Evolutionary conservation across 2,329 filamentous ascomycete species (phyloP), one percentile per base, ranked within the genome.

Genomic region (Neonectria faginata): DNA sequence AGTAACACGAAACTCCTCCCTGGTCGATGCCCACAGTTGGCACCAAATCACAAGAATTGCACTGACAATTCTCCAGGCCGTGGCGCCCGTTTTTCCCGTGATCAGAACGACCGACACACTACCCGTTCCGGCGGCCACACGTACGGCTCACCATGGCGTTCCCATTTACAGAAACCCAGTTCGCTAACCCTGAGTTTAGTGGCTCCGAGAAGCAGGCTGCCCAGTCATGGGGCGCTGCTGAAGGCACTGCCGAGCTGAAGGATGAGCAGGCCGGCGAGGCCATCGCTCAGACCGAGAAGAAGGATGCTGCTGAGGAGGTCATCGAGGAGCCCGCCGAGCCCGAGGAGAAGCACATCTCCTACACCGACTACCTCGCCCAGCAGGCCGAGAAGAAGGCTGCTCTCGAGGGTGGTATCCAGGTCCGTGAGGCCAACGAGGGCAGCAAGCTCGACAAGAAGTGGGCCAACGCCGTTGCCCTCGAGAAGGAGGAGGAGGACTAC

Each of bases 391-490:
- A 94, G 88, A 94, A 93, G 85, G 83, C 88, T 70, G 87, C 88
- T 71, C 88, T 95, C 70, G 88, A 87, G 74, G 81, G 83, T 73
- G 74, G 71, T 58, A 86, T 90, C 75, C 88, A 92, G 76, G 86
- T 93, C 78, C 95, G 96, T 84, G 90, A 94, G 85, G 85, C 95
- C 81, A 97, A 98, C 86, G 94, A 97, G 86, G 94, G 94, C 77
- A 88, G 85, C 85, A 93, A 93, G 85, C 79, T 84, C 76, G 90
- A 94, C 86, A 95, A 96, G 89, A 96, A 97, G 88, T 97, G 94
- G 92, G 92, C 92, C 76, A 86, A 87, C 76, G 94, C 93, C 79
- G 97, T 94, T 86, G 78, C 86, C 64, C 83, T 92, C 62, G 79
- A 82, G 78, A 91, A 91, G 80, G 84, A 89, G 20, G 87, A 93